phyloP scores from a whole-genome alignment of 768 basidiomycete genomes.

The Mrakia blollopis region DNA sequence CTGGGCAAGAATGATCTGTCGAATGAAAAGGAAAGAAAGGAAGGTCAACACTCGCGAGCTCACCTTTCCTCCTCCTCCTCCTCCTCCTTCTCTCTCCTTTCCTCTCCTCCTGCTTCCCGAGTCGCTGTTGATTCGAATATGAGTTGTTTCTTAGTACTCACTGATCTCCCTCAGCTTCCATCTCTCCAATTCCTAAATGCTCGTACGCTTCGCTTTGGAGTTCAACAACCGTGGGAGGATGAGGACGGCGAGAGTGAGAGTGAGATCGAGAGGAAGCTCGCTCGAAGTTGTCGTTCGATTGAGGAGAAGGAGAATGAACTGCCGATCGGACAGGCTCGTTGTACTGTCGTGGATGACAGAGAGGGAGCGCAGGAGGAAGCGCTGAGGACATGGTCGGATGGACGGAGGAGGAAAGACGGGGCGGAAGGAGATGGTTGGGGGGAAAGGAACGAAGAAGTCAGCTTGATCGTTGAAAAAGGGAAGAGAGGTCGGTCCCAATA shows the following conservation, averaged over 20 bases:
- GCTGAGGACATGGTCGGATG: neutral
- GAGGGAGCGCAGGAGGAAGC: neutral
- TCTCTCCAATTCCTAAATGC: neutral
- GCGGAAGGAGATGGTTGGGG: neutral
- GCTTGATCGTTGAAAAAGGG: too few species aligned
- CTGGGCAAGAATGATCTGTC: slow-evolving; percentile 44
- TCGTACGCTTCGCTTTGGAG: neutral
- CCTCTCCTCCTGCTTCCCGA: neutral
- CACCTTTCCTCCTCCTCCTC: neutral
- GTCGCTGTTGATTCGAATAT: neutral
- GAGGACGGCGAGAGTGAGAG: neutral
- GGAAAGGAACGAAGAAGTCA: too few species aligned
- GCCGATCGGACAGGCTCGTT: neutral
- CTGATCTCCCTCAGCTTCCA: neutral
- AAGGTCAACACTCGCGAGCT: neutral
- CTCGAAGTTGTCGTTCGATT: neutral
- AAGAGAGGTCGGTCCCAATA: too few species aligned
- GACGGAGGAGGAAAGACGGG: neutral
- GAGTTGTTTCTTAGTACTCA: too few species aligned
- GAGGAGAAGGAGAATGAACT: neutral
- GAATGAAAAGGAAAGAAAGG: too few species aligned
- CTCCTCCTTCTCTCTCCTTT: neutral
- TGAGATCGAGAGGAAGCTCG: neutral
- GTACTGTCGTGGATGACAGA: neutral
- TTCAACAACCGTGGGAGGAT: neutral